Evolutionary conservation across 176 grass and related monocot genomes (phyloP), one percentile per base, ranked within the genome.

Genomic region (Paspalum vaginatum): DNA sequence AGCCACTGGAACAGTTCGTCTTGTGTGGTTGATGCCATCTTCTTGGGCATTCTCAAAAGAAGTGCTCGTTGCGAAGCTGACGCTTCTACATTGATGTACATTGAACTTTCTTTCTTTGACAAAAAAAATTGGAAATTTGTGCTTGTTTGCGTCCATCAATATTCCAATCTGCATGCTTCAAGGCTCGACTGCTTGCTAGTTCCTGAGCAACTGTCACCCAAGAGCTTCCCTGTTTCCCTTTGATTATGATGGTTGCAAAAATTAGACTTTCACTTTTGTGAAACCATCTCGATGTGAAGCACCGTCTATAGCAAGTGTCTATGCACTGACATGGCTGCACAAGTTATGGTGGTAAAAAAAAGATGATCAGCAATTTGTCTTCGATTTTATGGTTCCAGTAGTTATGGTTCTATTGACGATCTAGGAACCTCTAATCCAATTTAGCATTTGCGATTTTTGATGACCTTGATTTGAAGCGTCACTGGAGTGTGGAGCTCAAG

Each of bases 401-500:
- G 22, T 60, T 60, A 60, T 24, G 55, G n/a, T 14, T 12, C 4
- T 25, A 58, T 58, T 25, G 22, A 59, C 57, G 11, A 26, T 26
- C 5, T 12, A 26, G 57, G n/a, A 24, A 14, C 24, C 56, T 21
- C 57, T 26, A 24, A 13, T 14, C 57, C 20, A 26, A 26, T 60
- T 60, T 26, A 60, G 5, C 24, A 60, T 60, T 26, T 11, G 14
- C 12, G 56, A 25, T 59, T 59, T 25, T 59, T 25, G 10, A 25
- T 26, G 57, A 14, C 21, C 26, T 60, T 12, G 57, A 60, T 60
- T 60, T 26, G 26, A 60, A n/a, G n/a, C n/a, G n/a, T n/a, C n/a
- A n/a, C n/a, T n/a, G 7, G 13, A 66, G 17, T 21, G 61, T 64
- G 61, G 65, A 77, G 74, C 56, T 76, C 21, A 77, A 62, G 5